A percentile compares a stretch with the other conserved stretches of the same genome.
Conservation (phyloP, 371 early-diverging fungal species). For the Mortierella sp. region DNA sequence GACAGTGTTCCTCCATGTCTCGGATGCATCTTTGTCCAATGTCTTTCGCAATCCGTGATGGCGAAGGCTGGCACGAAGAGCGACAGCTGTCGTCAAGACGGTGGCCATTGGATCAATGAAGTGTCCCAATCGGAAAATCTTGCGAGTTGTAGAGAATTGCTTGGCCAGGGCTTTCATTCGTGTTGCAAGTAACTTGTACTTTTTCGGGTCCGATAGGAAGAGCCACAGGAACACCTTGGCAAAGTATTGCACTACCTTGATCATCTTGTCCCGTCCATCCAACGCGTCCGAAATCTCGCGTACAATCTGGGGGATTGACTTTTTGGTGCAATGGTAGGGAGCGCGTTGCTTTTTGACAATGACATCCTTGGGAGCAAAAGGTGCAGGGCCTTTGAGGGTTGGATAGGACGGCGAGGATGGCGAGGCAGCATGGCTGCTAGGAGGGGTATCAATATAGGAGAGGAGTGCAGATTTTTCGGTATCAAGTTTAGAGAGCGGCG, state of each 20-base stretch:
- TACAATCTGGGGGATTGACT: conserved; percentile 51
- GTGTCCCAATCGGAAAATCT: conserved; percentile 76
- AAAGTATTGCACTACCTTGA: conserved; percentile 83
- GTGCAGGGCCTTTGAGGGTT: conserved; percentile 3
- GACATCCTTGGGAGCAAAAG: background rate
- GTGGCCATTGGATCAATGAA: conserved; percentile 65
- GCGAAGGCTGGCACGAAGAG: conserved; percentile 15
- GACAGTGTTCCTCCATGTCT: conserved; percentile 20
- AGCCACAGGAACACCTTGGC: conserved; percentile 73
- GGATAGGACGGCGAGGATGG: conserved; percentile 43
- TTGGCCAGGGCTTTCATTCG: conserved; percentile 65
- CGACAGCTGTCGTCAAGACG: conserved; percentile 26
- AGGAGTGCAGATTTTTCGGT: conserved; percentile 17
- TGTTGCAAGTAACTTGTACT: conserved; percentile 51
- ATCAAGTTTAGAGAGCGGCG: conserved; percentile 23
- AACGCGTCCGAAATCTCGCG: conserved; percentile 63
- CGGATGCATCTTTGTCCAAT: conserved; percentile 7
- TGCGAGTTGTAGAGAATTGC: conserved; percentile 79
- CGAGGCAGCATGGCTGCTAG: conserved; percentile 46
- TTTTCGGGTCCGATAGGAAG: conserved; percentile 55
- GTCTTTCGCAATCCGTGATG: conserved; percentile 21
- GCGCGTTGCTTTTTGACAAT: conserved; percentile 4
- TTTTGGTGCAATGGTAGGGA: conserved; percentile 29
- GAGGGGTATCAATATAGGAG: conserved; percentile 39
- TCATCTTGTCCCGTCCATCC: conserved; percentile 90